phyloP scores from a whole-genome alignment of 495 filamentous ascomycete genomes.

The Delitschia confertaspora region DNA sequence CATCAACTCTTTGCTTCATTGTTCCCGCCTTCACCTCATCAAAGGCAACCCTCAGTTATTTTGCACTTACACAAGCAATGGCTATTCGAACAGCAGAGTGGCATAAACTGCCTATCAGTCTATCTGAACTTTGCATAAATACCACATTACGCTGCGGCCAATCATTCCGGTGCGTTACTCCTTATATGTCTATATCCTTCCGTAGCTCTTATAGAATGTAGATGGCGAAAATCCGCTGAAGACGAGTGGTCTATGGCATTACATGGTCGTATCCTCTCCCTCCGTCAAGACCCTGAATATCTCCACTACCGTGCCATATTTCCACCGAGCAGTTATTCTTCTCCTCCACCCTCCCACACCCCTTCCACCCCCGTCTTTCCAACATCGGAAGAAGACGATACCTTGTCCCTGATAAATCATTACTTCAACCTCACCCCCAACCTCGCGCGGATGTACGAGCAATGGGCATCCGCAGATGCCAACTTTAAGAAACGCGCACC shows the following conservation, averaged over 20 bases:
- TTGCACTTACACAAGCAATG: slow-evolving; percentile 12
- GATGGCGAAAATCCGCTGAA: slow-evolving; percentile 73
- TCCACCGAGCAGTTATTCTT: slow-evolving; percentile 35
- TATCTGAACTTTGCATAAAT: slow-evolving; percentile 79
- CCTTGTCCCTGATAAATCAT: slow-evolving; percentile 56
- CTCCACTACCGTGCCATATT: slow-evolving; percentile 74
- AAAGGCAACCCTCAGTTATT: too few species aligned
- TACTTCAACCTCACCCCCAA: slow-evolving; percentile 78
- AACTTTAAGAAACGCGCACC: slow-evolving; percentile 87
- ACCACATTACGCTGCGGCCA: slow-evolving; percentile 88
- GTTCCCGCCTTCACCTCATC: too few species aligned
- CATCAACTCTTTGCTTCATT: too few species aligned
- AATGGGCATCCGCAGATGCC: slow-evolving; percentile 77
- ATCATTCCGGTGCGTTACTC: slow-evolving; percentile 56
- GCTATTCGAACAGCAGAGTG: slow-evolving; percentile 46
- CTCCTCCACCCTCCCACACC: slow-evolving; percentile 34
- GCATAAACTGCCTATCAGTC: slow-evolving; percentile 68
- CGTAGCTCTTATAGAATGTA: slow-evolving; percentile 23
- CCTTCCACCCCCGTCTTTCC: slow-evolving; percentile 19
- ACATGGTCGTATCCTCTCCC: slow-evolving; percentile 69
- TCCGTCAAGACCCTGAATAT: slow-evolving; percentile 69
- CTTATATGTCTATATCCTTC: slow-evolving; percentile 2
- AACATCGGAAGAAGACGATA: slow-evolving; percentile 42
- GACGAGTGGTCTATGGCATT: slow-evolving; percentile 89
- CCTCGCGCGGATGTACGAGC: slow-evolving; percentile 63